Percentiles rank a stretch among this genome's conserved stretches.
phyloP scores from a whole-genome alignment of 148 eudicot species.

The Rhododendron griersonianum region DNA sequence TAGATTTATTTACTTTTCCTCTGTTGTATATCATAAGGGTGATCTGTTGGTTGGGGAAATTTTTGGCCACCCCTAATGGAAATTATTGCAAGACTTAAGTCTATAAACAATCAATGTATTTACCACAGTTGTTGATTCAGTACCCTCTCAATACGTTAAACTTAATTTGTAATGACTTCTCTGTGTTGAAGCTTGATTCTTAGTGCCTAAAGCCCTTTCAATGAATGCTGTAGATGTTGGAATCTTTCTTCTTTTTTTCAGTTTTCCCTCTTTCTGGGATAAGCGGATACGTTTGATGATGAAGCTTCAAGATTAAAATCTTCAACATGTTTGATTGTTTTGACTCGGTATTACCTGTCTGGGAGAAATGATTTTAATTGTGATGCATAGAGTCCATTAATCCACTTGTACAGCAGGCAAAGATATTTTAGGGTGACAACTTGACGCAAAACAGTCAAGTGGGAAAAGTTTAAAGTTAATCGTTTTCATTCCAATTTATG shows the following conservation, averaged over 20 bases:
- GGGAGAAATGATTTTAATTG: not conserved
- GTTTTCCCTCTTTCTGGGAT: not conserved
- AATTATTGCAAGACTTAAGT: not conserved
- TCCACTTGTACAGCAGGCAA: not conserved
- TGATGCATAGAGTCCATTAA: not conserved
- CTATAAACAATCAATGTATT: not conserved
- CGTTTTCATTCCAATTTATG: not conserved
- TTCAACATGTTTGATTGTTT: not conserved
- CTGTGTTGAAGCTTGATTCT: not conserved
- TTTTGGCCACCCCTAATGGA: not conserved
- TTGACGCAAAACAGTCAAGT: not conserved
- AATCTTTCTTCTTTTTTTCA: not conserved
- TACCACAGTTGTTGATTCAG: not conserved
- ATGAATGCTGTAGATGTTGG: not conserved
- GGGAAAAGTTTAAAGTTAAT: too few relatives aligned
- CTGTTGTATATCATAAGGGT: not conserved
- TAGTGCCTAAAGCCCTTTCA: not conserved
- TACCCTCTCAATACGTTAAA: not conserved
- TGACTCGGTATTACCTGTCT: not conserved
- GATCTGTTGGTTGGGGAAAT: not conserved
- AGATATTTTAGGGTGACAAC: not conserved
- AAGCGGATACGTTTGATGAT: not conserved
- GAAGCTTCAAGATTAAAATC: not conserved
- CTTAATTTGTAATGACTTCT: not conserved
- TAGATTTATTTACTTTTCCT: not conserved